Evolutionary conservation across 805 yeast genomes (phyloP).

Genomic region (Candida insectorum): DNA sequence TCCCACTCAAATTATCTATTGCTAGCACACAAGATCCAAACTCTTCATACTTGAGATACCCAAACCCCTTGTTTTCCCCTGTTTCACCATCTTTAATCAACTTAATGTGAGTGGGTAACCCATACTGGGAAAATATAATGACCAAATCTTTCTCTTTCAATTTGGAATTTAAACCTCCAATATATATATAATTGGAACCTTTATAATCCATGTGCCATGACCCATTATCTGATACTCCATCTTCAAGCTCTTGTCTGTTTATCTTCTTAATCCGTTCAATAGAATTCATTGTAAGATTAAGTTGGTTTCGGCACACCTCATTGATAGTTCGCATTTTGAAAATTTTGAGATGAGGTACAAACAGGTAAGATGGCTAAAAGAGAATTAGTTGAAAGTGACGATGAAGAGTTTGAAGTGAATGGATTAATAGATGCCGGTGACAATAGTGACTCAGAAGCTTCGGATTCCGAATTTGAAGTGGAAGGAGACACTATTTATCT

Average conservation of each 20-base stretch:
- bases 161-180: slow-evolving; percentile 67
- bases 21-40: slow-evolving; percentile 79
- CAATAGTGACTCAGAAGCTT: slow-evolving; percentile 41
- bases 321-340: slow-evolving; percentile 3
- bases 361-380: slow-evolving; percentile 8
- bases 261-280: slow-evolving; percentile 49
- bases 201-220: slow-evolving; percentile 90
- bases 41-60: slow-evolving; percentile 78
- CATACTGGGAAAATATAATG: slow-evolving; percentile 82
- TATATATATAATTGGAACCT: slow-evolving; percentile 71
- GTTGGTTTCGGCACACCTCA: slow-evolving; percentile 7
- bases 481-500: slow-evolving; percentile 15
- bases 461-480: slow-evolving; percentile 6
- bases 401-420: slow-evolving; percentile 28
- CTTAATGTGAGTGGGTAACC: slow-evolving; percentile 75
- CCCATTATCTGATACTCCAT: slow-evolving; percentile 53
- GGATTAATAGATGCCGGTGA: slow-evolving; percentile 38
- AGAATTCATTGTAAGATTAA: slow-evolving; percentile 25
- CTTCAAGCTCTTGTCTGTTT: slow-evolving; percentile 65
- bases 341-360: slow-evolving; percentile 9
- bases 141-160: slow-evolving; percentile 74
- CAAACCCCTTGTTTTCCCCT: slow-evolving; percentile 70
- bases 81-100: slow-evolving; percentile 42
- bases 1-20: slow-evolving; percentile 83
- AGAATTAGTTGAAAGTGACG: slow-evolving; percentile 19